Conservation (phyloP, 139 green algal species). For the Coelastrella sp. region DNA sequence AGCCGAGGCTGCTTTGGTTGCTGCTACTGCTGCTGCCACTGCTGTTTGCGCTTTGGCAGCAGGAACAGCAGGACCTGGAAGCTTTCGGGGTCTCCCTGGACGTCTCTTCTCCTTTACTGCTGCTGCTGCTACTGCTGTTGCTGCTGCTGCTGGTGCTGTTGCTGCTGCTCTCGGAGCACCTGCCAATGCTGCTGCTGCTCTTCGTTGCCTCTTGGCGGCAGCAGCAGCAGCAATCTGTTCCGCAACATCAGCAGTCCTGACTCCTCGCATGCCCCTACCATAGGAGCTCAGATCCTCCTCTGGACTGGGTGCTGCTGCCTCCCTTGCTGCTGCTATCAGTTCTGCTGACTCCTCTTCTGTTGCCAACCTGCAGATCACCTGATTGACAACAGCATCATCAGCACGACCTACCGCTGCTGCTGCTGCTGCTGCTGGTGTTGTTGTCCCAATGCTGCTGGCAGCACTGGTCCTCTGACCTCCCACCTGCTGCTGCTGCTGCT, state of each 20-base stretch:
- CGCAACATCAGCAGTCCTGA: not conserved
- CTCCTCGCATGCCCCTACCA: slow-evolving; percentile 64
- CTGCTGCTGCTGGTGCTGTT: slow-evolving; percentile 26
- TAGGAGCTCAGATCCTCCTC: slow-evolving; percentile 52
- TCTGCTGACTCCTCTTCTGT: slow-evolving; percentile 31
- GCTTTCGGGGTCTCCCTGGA: not conserved
- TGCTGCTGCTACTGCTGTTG: not conserved
- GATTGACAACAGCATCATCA: not conserved
- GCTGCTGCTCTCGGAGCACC: slow-evolving; percentile 3
- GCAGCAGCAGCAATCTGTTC: slow-evolving; percentile 1
- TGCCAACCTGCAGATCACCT: slow-evolving; percentile 36
- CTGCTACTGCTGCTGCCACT: not conserved
- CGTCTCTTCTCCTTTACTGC: not conserved
- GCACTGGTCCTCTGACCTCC: not conserved
- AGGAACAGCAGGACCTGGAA: not conserved
- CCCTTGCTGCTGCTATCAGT: slow-evolving; percentile 53
- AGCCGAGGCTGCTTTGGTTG: not conserved
- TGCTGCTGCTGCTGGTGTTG: slow-evolving; percentile 4
- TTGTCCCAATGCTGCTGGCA: not conserved
- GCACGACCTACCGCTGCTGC: slow-evolving; percentile 1
- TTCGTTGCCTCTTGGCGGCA: not conserved
- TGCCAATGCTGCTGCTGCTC: not conserved
- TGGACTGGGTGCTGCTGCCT: slow-evolving; percentile 38
- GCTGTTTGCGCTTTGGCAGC: not conserved
- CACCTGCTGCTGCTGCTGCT: slow-evolving; percentile 3